Conservation (phyloP, 345 rosid genomes). For the Theobroma cacao region DNA sequence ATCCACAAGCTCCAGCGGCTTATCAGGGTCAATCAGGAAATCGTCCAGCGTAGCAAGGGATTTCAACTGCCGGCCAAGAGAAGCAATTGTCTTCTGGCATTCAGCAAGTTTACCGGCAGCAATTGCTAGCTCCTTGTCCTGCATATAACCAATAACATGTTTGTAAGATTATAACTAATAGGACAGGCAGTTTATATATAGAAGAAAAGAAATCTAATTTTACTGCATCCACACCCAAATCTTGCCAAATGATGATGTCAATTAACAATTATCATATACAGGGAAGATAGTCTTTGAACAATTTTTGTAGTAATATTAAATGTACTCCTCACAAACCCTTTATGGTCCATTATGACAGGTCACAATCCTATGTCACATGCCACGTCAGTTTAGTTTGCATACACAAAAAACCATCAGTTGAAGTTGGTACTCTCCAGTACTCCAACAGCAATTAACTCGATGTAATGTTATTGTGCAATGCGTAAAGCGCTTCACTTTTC, state of each 20-base stretch:
- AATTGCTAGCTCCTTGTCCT: conserved; percentile 69
- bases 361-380: neutral
- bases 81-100: conserved; percentile 85
- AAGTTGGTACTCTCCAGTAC: neutral
- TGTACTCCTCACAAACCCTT: neutral
- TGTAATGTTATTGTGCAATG: neutral
- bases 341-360: no score
- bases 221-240: neutral
- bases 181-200: neutral
- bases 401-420: neutral
- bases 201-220: neutral
- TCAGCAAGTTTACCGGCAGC: conserved; percentile 75
- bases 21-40: conserved; percentile 41
- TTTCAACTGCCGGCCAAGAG: conserved; percentile 58
- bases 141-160: conserved; percentile 10
- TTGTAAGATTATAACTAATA: neutral
- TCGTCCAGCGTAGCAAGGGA: conserved; percentile 66
- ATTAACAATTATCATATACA: neutral
- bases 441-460: neutral
- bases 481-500: neutral
- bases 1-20: conserved; percentile 9
- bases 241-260: neutral
- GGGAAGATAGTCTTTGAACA: neutral
- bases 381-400: neutral
- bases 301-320: neutral